phyloP scores from a whole-genome alignment of 345 rosid genomes.

The Corchorus capsularis region DNA sequence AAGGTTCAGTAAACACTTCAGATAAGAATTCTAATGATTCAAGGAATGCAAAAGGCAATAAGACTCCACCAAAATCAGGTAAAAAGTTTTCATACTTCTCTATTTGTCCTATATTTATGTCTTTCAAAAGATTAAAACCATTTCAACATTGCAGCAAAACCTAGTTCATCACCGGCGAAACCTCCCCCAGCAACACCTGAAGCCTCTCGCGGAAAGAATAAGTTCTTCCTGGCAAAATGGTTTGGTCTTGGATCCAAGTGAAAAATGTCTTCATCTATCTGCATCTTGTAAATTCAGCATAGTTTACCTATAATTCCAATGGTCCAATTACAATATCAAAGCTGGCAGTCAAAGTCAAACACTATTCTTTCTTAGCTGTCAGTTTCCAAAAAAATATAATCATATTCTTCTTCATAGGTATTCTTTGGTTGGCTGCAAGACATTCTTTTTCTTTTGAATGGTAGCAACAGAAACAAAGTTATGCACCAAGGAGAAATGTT shows the following conservation, averaged over 20 bases:
- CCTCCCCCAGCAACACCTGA: constrained; percentile 28
- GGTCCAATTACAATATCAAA: neutral
- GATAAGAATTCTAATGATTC: constrained; percentile 28
- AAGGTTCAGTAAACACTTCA: constrained; percentile 21
- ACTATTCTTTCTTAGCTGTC: neutral
- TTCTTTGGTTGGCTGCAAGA: neutral
- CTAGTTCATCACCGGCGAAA: constrained; percentile 27
- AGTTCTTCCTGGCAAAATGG: constrained; percentile 56
- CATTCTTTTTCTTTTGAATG: neutral
- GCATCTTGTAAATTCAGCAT: constrained; percentile 3
- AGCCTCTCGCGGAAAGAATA: constrained; percentile 48
- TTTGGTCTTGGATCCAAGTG: constrained; percentile 58
- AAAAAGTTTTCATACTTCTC: neutral
- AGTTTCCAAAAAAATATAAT: neutral
- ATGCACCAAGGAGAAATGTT: neutral
- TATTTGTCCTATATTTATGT: neutral
- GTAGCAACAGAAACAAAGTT: neutral
- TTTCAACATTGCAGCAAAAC: constrained; percentile 39
- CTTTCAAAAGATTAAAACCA: neutral
- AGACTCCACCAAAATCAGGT: constrained; percentile 46
- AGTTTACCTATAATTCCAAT: neutral
- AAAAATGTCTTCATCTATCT: neutral
- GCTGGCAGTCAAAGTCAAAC: neutral
- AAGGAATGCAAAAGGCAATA: constrained; percentile 28
- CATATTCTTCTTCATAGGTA: constrained; percentile 3